Conservation (phyloP, 495 filamentous ascomycete genomes). For the Hyphodiscus hymeniophilus region DNA sequence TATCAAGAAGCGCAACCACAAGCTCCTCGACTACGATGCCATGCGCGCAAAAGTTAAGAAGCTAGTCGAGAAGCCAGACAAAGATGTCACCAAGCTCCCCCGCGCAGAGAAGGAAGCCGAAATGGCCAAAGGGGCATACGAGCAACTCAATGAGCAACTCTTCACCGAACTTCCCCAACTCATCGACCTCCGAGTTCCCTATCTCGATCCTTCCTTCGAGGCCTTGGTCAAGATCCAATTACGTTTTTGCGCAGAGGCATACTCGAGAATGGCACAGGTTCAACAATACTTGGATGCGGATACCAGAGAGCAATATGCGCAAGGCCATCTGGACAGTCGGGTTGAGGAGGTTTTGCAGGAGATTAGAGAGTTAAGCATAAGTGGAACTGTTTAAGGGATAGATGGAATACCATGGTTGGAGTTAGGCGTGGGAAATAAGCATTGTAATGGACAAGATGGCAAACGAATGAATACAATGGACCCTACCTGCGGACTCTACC, state of each 20-base stretch:
- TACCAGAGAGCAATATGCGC: constrained; percentile 91
- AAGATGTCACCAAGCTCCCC: constrained; percentile 90
- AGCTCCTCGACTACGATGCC: constrained; percentile 94
- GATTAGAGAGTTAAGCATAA: constrained; percentile 93
- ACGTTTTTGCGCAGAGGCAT: constrained; percentile 95
- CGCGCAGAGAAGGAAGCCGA: constrained; percentile 91
- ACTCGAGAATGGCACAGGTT: constrained; percentile 94
- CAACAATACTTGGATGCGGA: constrained; percentile 98
- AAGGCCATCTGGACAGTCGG: constrained; percentile 80
- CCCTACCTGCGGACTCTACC: neutral
- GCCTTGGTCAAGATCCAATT: constrained; percentile 97
- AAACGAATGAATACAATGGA: neutral
- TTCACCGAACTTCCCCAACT: constrained; percentile 91
- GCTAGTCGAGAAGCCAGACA: constrained; percentile 95
- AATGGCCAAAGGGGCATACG: constrained; percentile 87
- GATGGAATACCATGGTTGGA: neutral
- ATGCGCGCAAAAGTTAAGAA: constrained; percentile 94
- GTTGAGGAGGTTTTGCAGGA: constrained; percentile 96
- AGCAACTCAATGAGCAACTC: constrained; percentile 91
- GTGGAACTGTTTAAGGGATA: constrained; percentile 41
- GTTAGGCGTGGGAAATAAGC: constrained; percentile 12
- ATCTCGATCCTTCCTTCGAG: constrained; percentile 93
- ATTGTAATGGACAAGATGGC: neutral
- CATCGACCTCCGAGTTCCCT: constrained; percentile 93
- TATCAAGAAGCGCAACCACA: constrained; percentile 97